These are phyloP conservation scores for Xerocomus potaroensis DNA, from an alignment of 768 basidiomycete species.

Conservation along the genomic window DNA sequence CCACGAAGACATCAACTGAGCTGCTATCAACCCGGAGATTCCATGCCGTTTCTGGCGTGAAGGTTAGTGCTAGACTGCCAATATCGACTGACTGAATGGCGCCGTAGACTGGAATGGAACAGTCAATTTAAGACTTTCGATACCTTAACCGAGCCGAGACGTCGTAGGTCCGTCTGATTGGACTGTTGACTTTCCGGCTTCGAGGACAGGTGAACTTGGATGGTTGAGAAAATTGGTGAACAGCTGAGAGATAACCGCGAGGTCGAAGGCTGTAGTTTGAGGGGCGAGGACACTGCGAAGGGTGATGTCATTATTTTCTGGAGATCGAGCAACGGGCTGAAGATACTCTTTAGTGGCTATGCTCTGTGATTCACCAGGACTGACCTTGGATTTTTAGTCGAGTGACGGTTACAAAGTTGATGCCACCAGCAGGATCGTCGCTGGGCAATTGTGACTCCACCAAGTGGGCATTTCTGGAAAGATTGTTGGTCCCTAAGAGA, in stretches of 20 bases:
- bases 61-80: constrained; percentile 52
- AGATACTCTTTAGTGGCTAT: neutral
- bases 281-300: constrained; percentile 53
- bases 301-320: constrained; percentile 54
- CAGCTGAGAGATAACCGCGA: constrained; percentile 51
- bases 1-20: constrained; percentile 53
- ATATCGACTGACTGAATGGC: constrained; percentile 56
- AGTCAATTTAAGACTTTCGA: constrained; percentile 51
- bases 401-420: constrained; percentile 58
- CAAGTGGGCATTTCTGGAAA: constrained; percentile 51
- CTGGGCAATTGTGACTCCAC: constrained; percentile 61
- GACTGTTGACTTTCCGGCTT: constrained; percentile 53
- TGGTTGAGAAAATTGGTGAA: constrained; percentile 74
- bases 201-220: constrained; percentile 52
- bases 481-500: constrained; percentile 53
- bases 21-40: constrained; percentile 52
- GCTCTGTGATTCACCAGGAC: neutral
- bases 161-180: constrained; percentile 53
- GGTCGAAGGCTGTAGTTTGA: constrained; percentile 43
- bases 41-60: constrained; percentile 53
- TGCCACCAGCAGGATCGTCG: constrained; percentile 63
- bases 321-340: constrained; percentile 65
- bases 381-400: constrained; percentile 56
- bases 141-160: constrained; percentile 63
- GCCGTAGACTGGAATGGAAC: constrained; percentile 54